A percentile compares a stretch with the other conserved stretches of the same genome.
These are phyloP conservation scores for Alternaria longipes DNA, from an alignment of 2,329 filamentous ascomycete genomes.

Conservation along the genomic window DNA sequence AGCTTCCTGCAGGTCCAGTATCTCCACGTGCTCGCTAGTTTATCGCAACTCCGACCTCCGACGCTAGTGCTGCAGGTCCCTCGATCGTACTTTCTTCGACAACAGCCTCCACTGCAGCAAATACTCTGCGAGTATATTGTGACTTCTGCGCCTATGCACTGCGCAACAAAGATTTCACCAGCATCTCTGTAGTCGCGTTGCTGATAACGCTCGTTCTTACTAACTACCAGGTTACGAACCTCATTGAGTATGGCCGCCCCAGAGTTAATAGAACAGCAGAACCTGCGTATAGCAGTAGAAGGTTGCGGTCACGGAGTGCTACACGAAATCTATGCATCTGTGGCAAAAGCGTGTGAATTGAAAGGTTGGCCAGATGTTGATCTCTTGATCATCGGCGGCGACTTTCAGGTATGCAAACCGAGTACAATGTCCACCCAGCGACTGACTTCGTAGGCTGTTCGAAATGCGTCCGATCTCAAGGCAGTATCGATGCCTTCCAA, in stretches of 20 bases:
- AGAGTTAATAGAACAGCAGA: slow-evolving; percentile 32
- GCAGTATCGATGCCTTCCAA: slow-evolving; percentile 90
- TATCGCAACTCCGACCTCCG: slow-evolving; percentile 33
- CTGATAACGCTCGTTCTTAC: neutral
- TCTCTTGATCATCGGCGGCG: slow-evolving; percentile 91
- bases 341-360: slow-evolving; percentile 71
- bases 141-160: slow-evolving; percentile 8
- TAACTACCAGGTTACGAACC: neutral
- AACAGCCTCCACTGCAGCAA: slow-evolving; percentile 1
- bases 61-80: slow-evolving; percentile 33
- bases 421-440: neutral
- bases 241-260: slow-evolving; percentile 38
- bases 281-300: slow-evolving; percentile 80
- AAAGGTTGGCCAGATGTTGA: slow-evolving; percentile 86
- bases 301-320: slow-evolving; percentile 94
- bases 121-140: neutral
- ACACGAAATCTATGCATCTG: slow-evolving; percentile 87
- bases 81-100: slow-evolving; percentile 20
- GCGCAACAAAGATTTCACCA: neutral
- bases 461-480: slow-evolving; percentile 86
- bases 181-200: neutral
- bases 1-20: slow-evolving; percentile 20
- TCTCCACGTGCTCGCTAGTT: slow-evolving; percentile 16
- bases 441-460: slow-evolving; percentile 69
- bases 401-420: slow-evolving; percentile 76